Conservation (phyloP, 2,329 filamentous ascomycete genomes). For the Colletotrichum australisinense region DNA sequence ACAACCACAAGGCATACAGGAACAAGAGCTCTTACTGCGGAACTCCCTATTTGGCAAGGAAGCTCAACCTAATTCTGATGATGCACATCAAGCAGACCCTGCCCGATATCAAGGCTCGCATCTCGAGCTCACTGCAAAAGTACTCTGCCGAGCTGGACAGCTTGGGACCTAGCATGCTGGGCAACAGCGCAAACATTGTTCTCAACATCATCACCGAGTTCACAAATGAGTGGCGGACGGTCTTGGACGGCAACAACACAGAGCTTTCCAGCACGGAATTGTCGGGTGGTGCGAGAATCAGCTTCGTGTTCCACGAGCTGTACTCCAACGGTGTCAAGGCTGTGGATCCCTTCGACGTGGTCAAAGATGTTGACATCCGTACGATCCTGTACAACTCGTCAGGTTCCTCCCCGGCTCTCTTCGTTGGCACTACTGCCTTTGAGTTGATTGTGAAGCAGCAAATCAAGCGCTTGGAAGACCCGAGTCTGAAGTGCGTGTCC, state of each 20-base stretch:
- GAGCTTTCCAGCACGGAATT: conserved; percentile 95
- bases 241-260: conserved; percentile 95
- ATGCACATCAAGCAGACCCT: conserved; percentile 99
- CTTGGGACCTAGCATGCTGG: conserved; percentile 93
- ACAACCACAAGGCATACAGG: conserved; percentile 97
- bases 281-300: conserved; percentile 97
- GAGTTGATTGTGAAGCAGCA: conserved; percentile 99
- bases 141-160: conserved; percentile 85
- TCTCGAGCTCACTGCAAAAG: conserved; percentile 92
- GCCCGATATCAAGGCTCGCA: conserved; percentile 97
- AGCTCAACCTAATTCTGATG: conserved; percentile 98
- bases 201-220: conserved; percentile 99
- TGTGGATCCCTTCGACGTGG: conserved; percentile 95
- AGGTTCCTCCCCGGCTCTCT: conserved; percentile 95
- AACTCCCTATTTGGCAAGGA: conserved; percentile 94
- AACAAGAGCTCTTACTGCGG: conserved; percentile 99
- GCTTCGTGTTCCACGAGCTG: conserved; percentile 98
- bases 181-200: conserved; percentile 95
- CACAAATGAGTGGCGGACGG: conserved; percentile 95
- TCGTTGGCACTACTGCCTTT: conserved; percentile 98
- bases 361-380: conserved; percentile 97
- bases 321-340: conserved; percentile 98
- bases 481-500: conserved; percentile 96
- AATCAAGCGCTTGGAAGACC: conserved; percentile 95
- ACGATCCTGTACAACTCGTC: conserved; percentile 99